A percentile compares a stretch with the other conserved stretches of the same genome.
phyloP scores from a whole-genome alignment of 331 rosid genomes.

The Prunus yedoensis region DNA sequence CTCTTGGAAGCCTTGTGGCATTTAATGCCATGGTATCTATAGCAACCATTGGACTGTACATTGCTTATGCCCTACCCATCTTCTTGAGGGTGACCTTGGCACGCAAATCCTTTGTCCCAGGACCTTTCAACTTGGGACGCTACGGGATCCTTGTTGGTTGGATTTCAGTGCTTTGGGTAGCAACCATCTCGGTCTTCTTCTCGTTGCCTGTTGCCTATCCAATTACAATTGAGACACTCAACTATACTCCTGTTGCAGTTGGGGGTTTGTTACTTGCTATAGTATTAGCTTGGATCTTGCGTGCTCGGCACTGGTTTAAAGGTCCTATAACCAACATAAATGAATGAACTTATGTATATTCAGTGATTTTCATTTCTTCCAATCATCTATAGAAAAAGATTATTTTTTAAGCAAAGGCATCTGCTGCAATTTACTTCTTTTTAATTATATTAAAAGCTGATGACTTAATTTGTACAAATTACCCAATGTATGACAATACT shows the following conservation, averaged over 20 bases:
- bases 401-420: constrained; percentile 2
- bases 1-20: constrained; percentile 96
- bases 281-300: constrained; percentile 61
- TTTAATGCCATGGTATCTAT: constrained; percentile 95
- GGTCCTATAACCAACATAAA: constrained; percentile 76
- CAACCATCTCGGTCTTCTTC: constrained; percentile 70
- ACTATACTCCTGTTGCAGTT: constrained; percentile 92
- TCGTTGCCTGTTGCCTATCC: constrained; percentile 87
- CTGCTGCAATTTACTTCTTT: neutral
- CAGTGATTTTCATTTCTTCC: constrained; percentile 3
- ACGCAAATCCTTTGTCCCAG: constrained; percentile 49
- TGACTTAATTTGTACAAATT: neutral
- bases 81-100: constrained; percentile 88
- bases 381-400: constrained; percentile 1
- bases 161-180: constrained; percentile 89
- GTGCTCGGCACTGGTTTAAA: constrained; percentile 74
- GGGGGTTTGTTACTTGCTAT: constrained; percentile 64
- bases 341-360: constrained; percentile 19
- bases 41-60: constrained; percentile 85
- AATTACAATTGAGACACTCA: constrained; percentile 61
- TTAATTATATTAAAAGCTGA: neutral
- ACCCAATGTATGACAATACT: neutral
- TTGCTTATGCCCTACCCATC: constrained; percentile 90
- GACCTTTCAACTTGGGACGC: constrained; percentile 86
- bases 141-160: constrained; percentile 67